Evolutionary conservation across 768 basidiomycete species (phyloP).

Genomic region (Mycena pura): DNA sequence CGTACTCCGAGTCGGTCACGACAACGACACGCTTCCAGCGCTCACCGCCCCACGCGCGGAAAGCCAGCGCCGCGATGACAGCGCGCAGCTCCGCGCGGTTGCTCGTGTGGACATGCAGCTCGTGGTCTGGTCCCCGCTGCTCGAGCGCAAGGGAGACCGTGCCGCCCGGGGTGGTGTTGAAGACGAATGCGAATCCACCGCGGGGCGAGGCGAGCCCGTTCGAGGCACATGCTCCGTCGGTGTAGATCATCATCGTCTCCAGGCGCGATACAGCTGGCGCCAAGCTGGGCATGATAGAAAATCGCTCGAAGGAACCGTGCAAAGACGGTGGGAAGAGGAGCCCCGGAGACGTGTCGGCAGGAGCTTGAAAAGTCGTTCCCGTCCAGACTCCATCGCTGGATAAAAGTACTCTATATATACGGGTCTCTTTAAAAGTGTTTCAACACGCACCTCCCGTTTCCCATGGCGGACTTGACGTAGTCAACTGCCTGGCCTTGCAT

Average conservation of each 20-base stretch:
- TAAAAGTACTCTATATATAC: too few species aligned
- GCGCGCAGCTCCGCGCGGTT: constrained; percentile 43
- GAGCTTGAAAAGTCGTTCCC: too few species aligned
- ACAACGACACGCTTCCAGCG: constrained; percentile 37
- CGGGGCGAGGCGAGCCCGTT: not conserved
- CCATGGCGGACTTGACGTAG: too few species aligned
- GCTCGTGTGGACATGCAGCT: constrained; percentile 27
- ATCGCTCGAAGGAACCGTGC: too few species aligned
- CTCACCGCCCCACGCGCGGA: constrained; percentile 33
- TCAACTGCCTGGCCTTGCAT: too few species aligned
- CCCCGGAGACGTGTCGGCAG: too few species aligned
- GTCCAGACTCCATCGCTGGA: too few species aligned
- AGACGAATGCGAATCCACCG: not conserved
- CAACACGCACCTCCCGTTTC: too few species aligned
- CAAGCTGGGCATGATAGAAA: not conserved
- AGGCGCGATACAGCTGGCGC: not conserved
- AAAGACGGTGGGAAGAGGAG: too few species aligned
- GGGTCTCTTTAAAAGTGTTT: too few species aligned
- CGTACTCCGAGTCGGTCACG: constrained; percentile 38
- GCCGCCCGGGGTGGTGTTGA: not conserved
- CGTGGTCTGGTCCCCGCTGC: not conserved
- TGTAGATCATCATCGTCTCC: constrained; percentile 5
- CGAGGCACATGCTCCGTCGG: not conserved
- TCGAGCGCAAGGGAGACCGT: not conserved
- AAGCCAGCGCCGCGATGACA: constrained; percentile 27